Base-by-base conservation (phyloP, 2,329 filamentous ascomycete genomes). In the Trichoderma sp. region DNA sequence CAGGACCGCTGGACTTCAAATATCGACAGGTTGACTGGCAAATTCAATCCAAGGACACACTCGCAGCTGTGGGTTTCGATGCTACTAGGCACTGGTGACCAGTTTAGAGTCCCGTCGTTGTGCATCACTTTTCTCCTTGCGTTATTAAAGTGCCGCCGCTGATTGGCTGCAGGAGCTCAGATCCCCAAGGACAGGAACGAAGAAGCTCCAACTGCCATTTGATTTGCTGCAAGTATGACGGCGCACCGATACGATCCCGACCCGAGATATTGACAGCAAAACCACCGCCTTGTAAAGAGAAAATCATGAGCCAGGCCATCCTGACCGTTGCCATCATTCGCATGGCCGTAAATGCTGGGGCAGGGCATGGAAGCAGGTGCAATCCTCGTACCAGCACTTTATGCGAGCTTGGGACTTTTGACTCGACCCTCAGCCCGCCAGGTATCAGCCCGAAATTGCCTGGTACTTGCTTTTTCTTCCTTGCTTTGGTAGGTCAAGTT, bases 131-230 rank as follows among this genome's bases (percentile, higher is more conserved):
- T 50, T 12, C 50, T 59, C 61, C 36, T 26, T 71, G 68, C 61
- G 68, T 71, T 71, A 66, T 71, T 71, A 71, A 66, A 61, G 26
- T 28, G 39, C 57, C 17, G 57, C 28, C 8, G 67, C 28, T 62
- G 67, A 69, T 69, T 69, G 67, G 67, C 67, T n/a, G 12, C 34
- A 32, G 26, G 26, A 47, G 39, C 28, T 34, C 26, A 34, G 66
- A 61, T 50, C 36, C 39, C 36, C 26, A 23, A 34, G 57, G 57
- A 34, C 32, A 59, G 57, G 57, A 59, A 34, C 57, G 57, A 53
- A 59, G 15, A 17, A 58, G 57, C 57, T 59, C 57, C 30, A 34
- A n/a, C 30, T 55, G 23, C 65, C 23, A 17, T 58, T 58, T 39
- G 36, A 17, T 58, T 58, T 43, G 36, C 53, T 50, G 36, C 11